Evolutionary conservation across 805 yeast species (phyloP), one percentile per base, ranked within the genome.

Genomic region (Starmerella riodocensis): DNA sequence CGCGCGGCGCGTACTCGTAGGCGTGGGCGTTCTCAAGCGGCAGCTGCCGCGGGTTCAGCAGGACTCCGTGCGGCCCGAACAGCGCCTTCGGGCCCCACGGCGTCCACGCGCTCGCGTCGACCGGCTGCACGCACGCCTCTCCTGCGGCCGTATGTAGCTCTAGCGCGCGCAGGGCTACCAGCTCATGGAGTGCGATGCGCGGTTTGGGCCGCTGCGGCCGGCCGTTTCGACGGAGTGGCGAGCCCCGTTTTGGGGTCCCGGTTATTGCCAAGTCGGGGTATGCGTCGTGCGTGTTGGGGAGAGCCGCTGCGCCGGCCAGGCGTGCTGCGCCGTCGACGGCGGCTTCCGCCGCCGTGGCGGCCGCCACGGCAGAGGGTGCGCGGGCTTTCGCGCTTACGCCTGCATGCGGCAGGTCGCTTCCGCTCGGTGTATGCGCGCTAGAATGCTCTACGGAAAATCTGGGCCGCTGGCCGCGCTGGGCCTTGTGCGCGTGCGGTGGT

Each of bases 21-120:
- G 24, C 16, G 14, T 23, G 18, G n/a, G 27, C 31, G 17, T 18
- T n/a, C 32, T 31, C 40, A 2, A 40, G 21, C 6, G 36, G 40
- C 8, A 40, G 24, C 29, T 23, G 14, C 2, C 36, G 38, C 11
- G 46, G 46, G 26, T 42, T 42, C 19, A 42, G 29, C 5, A 42
- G 16, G 24, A 42, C 17, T n/a, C 6, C 19, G 13, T 41, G 26
- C 18, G n/a, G 12, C 13, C 12, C 13, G 6, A 41, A 6, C 13
- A 28, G 34, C 12, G 31, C 29, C 3, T 17, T 27, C 4, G 29
- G 21, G 23, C 33, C 32, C 38, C 41, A 41, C 7, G 16, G 25
- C 18, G 19, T 26, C 32, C 35, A 24, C 6, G 9, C 35, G 12
- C 4, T 13, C 4, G 16, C 18, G 19, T 36, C 31, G 2, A 39